Percentiles rank a stretch among this genome's conserved stretches.
phyloP scores from a whole-genome alignment of 257 asterid genomes.

The Solanum sejunctum region DNA sequence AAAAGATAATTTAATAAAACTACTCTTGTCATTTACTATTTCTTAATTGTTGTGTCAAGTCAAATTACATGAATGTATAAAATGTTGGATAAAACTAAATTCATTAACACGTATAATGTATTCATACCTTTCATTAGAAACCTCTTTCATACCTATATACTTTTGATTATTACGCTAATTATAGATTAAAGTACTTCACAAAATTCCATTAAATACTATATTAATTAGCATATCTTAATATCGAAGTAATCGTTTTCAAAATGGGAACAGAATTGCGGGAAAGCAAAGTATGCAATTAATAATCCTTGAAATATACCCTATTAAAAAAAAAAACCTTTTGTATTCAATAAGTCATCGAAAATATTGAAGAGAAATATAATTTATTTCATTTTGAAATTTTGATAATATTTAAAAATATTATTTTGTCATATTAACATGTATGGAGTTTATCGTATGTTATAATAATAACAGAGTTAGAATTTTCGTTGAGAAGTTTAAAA shows the following conservation, averaged over 20 bases:
- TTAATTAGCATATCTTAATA: not conserved
- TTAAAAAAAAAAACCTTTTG: not conserved
- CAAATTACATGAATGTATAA: not conserved
- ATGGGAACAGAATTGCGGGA: not conserved
- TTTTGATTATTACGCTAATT: not conserved
- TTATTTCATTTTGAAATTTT: not conserved
- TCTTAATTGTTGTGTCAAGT: no score
- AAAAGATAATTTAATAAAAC: no score
- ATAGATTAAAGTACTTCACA: not conserved
- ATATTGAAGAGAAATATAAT: not conserved
- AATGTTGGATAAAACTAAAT: not conserved
- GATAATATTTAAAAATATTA: no score
- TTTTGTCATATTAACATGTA: no score
- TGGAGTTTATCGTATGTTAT: no score
- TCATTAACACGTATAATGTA: not conserved
- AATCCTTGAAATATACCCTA: not conserved
- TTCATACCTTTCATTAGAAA: not conserved
- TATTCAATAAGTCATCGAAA: not conserved
- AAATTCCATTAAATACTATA: not conserved
- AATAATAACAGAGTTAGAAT: rapidly evolving
- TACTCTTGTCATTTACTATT: no score
- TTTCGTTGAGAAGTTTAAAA: rapidly evolving
- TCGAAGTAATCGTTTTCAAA: not conserved
- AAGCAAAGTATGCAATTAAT: conserved; percentile 1
- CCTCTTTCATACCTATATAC: not conserved